Evolutionary conservation across 192 early-diverging fungal species (phyloP), one percentile per base, ranked within the genome.

Genomic region (Geranomyces variabilis): DNA sequence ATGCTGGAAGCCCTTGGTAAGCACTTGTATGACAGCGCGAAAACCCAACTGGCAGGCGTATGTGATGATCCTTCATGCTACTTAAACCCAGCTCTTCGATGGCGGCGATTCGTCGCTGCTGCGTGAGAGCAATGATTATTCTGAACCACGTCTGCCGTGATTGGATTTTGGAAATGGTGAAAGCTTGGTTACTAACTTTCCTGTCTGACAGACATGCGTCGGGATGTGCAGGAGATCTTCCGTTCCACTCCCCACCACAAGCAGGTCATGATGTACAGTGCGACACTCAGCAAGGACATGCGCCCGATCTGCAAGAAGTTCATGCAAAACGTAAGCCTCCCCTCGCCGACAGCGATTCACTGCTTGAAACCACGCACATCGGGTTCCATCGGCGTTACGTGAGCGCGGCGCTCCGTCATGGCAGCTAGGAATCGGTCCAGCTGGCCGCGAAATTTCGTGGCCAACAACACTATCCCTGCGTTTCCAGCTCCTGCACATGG

Each of bases 211-310:
- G 96, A 97, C 73, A 98, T 98, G 96, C 92, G 96, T 67, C 87
- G 91, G 60, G 94, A 96, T 82, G 92, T 98, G 14, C 96, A 98
- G 76, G 93, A 96, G 29, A 97, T 98, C 62, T 98, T 98, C 90
- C 81, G 88, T 31, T 83, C 90, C 17, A 97, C 94, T 1, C 95
- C 95, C 28, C 94, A 95, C 84, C 89, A 91, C 83, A 98, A 98
- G 87, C 96, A 98, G 79, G 96, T 98, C 49, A 93, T 98, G 90
- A 98, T 98, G 96, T 98, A 94, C 83, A 92, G 89, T 53, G 96
- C 96, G 7, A 98, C 96, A 33, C 80, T 98, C 61, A 89, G 85
- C 85, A 94, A 96, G 84, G 95, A 97, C 64, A 91, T 94, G 66
- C 89, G 93, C 29, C 89, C 90, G 0, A 86, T 97, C 33, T 96